Evolutionary conservation across 2,329 filamentous ascomycete species (phyloP), one percentile per base, ranked within the genome.

Genomic region (Westerdykella aurantiaca): DNA sequence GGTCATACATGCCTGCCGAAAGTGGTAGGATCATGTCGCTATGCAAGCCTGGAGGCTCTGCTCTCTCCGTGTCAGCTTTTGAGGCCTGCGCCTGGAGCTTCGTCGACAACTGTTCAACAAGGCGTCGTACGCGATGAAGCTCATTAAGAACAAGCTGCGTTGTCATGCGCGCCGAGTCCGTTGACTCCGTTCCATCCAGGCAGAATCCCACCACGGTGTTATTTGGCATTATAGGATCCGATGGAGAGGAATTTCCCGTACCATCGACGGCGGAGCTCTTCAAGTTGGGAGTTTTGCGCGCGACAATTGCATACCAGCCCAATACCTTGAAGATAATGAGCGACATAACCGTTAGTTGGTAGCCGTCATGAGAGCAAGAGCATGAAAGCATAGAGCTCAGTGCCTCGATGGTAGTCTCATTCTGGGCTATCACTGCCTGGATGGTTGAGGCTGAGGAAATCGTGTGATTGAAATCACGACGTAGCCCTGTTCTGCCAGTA

Each of bases 91-190:
- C 23, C 29, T 42, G 34, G 23, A 48, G 17, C 34, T 45, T 46
- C 3, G 38, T 14, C 16, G 64, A 57, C 17, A 63, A 44, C 35
- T 45, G 39, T 38, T 61, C 61, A 1, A 68, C 49, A 4, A 69
- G 45, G 11, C 53, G 45, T 46, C 63, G 64, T 6, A 63, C 63
- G 31, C 59, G 61, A 46, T 69, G 61, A 33, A 70, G 51, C 44
- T 70, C 63, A 35, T 57, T 52, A 14, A 70, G 57, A 13, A 69
- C 56, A 10, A 63, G 49, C 52, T 68, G 65, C n/a, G 60, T 58
- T 1, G 56, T 52, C 51, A 61, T 56, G 17, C 60, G 52, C 9
- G 38, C 47, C 2, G 38, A 39, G 34, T 64, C 55, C 11, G 53
- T 51, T 22, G 38, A 39, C 33, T 64, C 55, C 11, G 53, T 51